phyloP scores from a whole-genome alignment of 1,284 basidiomycete species.

The Phlebopus sp. region DNA sequence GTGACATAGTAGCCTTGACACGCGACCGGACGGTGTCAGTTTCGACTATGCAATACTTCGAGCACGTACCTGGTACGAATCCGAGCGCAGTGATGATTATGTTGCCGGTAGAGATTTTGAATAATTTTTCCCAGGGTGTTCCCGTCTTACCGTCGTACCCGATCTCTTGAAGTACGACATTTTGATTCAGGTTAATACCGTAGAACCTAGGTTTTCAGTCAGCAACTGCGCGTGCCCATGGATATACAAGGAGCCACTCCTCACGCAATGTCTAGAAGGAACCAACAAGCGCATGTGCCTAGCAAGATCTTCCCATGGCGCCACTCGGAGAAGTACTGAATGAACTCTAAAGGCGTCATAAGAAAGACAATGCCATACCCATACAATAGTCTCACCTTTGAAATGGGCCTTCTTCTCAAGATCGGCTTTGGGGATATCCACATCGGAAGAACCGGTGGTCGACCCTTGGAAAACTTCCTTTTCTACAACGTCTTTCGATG shows the following conservation, averaged over 20 bases:
- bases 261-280: conserved; percentile 53
- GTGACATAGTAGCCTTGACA: conserved; percentile 64
- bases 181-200: conserved; percentile 78
- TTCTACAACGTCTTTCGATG: conserved; percentile 25
- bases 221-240: neutral
- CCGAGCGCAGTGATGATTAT: conserved; percentile 71
- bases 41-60: neutral
- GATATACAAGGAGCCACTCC: conserved; percentile 19
- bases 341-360: conserved; percentile 37
- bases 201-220: conserved; percentile 51
- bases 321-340: conserved; percentile 55
- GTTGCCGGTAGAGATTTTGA: conserved; percentile 63
- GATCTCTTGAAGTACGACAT: conserved; percentile 68
- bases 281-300: conserved; percentile 54
- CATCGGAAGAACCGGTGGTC: conserved; percentile 1
- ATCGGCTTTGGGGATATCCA: neutral
- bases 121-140: conserved; percentile 59
- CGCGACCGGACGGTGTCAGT: conserved; percentile 2
- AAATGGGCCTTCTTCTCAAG: conserved; percentile 38
- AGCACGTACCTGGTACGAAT: conserved; percentile 61
- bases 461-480: conserved; percentile 10
- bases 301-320: conserved; percentile 52
- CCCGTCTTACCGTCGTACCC: conserved; percentile 58
- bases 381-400: too few relatives aligned
- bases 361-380: neutral